Conservation (phyloP, 2,329 filamentous ascomycete species). For the Trichoderma sp. region DNA sequence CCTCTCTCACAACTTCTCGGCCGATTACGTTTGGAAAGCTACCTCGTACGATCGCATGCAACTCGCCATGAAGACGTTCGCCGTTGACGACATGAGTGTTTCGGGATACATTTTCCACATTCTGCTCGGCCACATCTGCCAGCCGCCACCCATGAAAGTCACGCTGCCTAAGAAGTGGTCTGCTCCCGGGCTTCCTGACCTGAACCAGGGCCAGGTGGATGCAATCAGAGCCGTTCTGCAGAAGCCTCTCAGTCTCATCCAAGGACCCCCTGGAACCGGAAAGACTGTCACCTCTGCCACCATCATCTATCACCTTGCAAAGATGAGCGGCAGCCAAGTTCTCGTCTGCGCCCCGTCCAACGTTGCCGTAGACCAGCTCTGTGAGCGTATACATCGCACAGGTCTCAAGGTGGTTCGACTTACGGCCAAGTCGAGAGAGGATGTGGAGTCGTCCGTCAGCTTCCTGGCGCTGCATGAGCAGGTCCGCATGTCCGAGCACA, state of each 20-base stretch:
- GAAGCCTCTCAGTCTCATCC: slow-evolving; percentile 91
- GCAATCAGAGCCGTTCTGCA: slow-evolving; percentile 95
- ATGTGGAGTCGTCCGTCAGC: slow-evolving; percentile 97
- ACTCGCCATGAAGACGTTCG: slow-evolving; percentile 98
- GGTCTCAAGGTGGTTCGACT: slow-evolving; percentile 95
- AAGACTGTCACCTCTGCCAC: slow-evolving; percentile 99
- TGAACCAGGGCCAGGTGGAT: slow-evolving; percentile 94
- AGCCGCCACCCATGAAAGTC: slow-evolving; percentile 92
- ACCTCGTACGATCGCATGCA: slow-evolving; percentile 99
- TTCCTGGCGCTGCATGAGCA: slow-evolving; percentile 96
- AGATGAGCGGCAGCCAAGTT: slow-evolving; percentile 92
- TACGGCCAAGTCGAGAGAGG: slow-evolving; percentile 97
- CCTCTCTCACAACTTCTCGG: slow-evolving; percentile 96
- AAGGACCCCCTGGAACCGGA: slow-evolving; percentile 93
- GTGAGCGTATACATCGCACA: slow-evolving; percentile 92
- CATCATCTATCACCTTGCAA: slow-evolving; percentile 96
- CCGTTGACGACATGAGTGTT: slow-evolving; percentile 95
- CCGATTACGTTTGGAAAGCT: slow-evolving; percentile 99
- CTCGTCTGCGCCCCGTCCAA: slow-evolving; percentile 97
- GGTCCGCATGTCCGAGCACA: slow-evolving; percentile 96
- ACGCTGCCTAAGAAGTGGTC: slow-evolving; percentile 96
- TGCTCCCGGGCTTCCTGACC: slow-evolving; percentile 87
- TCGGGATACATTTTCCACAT: slow-evolving; percentile 99
- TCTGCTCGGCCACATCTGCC: slow-evolving; percentile 91
- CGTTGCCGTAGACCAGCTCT: slow-evolving; percentile 96